phyloP scores from a whole-genome alignment of 1,284 basidiomycete genomes.

The Thecaphora thlaspeos region DNA sequence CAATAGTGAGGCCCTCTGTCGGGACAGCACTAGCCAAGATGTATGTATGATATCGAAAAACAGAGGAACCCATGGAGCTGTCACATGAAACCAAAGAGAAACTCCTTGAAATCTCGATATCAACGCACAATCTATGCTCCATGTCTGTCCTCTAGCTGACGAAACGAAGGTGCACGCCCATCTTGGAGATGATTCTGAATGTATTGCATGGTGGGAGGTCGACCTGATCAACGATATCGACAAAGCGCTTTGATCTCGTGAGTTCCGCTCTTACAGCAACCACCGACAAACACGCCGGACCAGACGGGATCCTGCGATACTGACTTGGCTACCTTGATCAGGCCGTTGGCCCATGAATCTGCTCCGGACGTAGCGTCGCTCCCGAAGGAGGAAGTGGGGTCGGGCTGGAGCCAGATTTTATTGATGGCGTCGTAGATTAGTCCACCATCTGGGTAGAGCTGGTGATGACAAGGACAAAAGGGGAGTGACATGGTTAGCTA shows the following conservation, averaged over 20 bases:
- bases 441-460: conserved; percentile 50
- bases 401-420: conserved; percentile 33
- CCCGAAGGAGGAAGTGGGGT: conserved; percentile 5
- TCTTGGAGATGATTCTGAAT: no score
- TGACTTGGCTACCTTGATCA: conserved; percentile 23
- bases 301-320: conserved; percentile 8
- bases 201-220: no score
- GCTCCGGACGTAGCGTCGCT: conserved; percentile 11
- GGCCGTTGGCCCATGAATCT: conserved; percentile 25
- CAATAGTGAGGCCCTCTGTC: no score
- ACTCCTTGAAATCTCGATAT: no score
- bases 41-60: no score
- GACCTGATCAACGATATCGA: conserved; percentile 11
- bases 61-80: no score
- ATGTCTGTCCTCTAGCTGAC: no score
- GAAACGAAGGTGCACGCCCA: no score
- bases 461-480: neutral
- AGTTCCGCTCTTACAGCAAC: conserved; percentile 46
- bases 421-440: conserved; percentile 43
- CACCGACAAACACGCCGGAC: conserved; percentile 41
- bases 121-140: no score
- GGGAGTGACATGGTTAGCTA: no score
- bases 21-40: no score
- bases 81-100: no score
- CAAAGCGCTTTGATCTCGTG: conserved; percentile 36